Evolutionary conservation across 2,329 filamentous ascomycete species (phyloP).

Genomic region (Emmonsiellopsis sp.): DNA sequence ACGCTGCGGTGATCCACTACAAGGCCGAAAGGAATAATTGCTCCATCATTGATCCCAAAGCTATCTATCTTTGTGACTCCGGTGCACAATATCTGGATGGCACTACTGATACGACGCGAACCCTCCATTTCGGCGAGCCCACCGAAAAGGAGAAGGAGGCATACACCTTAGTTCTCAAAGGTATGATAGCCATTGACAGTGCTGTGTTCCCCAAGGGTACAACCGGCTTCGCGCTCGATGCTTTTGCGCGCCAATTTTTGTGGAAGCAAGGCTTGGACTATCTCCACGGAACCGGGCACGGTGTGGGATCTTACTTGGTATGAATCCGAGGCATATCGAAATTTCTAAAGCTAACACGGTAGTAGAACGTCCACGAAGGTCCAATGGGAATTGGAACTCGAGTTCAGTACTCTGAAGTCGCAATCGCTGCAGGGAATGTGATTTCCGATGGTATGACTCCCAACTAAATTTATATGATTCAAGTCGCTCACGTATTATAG

Average conservation of each 20-base stretch:
- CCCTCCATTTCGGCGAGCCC: constrained; percentile 81
- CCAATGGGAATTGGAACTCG: constrained; percentile 93
- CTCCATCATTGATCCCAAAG: constrained; percentile 70
- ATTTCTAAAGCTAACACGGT: constrained; percentile 12
- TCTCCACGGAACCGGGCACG: constrained; percentile 91
- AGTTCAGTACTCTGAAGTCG: constrained; percentile 82
- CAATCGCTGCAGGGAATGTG: constrained; percentile 84
- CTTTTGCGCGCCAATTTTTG: constrained; percentile 77
- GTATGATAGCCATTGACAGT: constrained; percentile 78
- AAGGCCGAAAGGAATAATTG: constrained; percentile 77
- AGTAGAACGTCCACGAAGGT: constrained; percentile 82
- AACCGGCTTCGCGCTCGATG: constrained; percentile 84
- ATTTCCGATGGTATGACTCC: constrained; percentile 59
- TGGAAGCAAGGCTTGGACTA: constrained; percentile 94
- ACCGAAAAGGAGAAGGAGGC: constrained; percentile 75
- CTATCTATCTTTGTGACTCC: constrained; percentile 91
- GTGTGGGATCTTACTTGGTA: constrained; percentile 78
- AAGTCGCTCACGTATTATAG: constrained; percentile 27
- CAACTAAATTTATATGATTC: neutral
- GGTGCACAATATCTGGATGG: constrained; percentile 94
- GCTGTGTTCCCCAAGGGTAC: constrained; percentile 91
- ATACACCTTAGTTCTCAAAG: constrained; percentile 91
- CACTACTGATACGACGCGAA: constrained; percentile 91
- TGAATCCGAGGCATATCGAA: neutral
- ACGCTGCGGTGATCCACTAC: constrained; percentile 94